Evolutionary conservation across 129 eudicot species (phyloP).

Genomic region (Oenanthe sinensis): DNA sequence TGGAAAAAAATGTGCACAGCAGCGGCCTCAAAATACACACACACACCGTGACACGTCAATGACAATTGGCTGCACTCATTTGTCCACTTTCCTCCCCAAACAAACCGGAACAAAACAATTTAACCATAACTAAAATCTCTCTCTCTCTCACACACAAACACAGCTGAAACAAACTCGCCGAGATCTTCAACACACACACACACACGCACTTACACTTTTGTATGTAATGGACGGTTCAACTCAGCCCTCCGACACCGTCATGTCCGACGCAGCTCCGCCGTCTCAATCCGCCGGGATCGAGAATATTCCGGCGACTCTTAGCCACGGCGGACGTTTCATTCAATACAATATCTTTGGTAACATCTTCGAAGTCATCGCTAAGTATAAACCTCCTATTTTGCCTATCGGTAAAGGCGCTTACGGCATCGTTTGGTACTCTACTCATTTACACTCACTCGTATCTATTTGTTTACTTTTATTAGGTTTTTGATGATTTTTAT

Average conservation of each 20-base stretch:
- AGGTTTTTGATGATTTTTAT: neutral
- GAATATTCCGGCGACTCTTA: conserved; percentile 54
- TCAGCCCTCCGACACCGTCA: conserved; percentile 61
- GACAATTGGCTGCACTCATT: neutral
- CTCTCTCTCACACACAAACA: neutral
- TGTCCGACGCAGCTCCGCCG: conserved; percentile 51
- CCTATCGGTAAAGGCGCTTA: conserved; percentile 88
- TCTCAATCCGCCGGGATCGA: conserved; percentile 37
- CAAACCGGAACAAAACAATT: no score
- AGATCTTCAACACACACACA: neutral
- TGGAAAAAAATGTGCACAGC: neutral
- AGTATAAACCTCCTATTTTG: conserved; percentile 82
- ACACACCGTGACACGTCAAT: neutral
- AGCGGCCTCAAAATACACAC: neutral
- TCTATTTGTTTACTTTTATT: neutral
- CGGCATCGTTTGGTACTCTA: conserved; percentile 69
- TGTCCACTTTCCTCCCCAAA: neutral
- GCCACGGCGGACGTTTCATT: conserved; percentile 85
- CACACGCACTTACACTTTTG: neutral
- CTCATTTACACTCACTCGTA: neutral
- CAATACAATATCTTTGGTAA: conserved; percentile 77
- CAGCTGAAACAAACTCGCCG: neutral
- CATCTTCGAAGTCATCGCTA: conserved; percentile 76
- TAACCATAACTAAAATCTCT: neutral
- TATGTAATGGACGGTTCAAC: conserved; percentile 48